phyloP scores from a whole-genome alignment of 805 yeast genomes.

The Starmerella ratchasimensis region DNA sequence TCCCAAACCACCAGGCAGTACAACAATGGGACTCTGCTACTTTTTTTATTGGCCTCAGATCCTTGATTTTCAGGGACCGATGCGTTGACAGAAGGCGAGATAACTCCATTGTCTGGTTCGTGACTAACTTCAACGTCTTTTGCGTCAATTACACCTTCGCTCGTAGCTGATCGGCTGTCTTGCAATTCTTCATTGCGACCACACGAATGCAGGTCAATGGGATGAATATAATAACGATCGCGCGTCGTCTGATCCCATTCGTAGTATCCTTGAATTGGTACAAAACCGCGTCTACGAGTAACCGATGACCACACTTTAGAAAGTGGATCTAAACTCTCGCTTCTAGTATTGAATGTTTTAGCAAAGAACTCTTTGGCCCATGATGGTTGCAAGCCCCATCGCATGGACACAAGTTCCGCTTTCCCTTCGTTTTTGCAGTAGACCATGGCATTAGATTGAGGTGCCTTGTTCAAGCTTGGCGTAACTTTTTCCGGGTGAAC shows the following conservation, averaged over 20 bases:
- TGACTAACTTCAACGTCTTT: no score
- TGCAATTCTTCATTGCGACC: no score
- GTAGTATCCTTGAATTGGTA: slow-evolving; percentile 72
- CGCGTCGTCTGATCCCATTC: slow-evolving; percentile 55
- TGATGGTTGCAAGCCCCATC: slow-evolving; percentile 66
- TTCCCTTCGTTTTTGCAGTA: neutral
- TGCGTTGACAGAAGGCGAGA: no score
- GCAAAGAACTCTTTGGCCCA: slow-evolving; percentile 19
- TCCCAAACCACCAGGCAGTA: slow-evolving; percentile 52
- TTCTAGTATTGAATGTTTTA: slow-evolving; percentile 52
- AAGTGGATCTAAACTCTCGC: slow-evolving; percentile 40
- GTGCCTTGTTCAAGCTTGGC: slow-evolving; percentile 12
- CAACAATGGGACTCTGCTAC: no score
- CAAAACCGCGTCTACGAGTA: slow-evolving; percentile 46
- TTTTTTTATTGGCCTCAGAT: no score
- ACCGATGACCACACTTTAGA: slow-evolving; percentile 46
- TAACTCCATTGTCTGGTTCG: no score
- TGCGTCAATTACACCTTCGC: no score
- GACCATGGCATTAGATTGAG: slow-evolving; percentile 9
- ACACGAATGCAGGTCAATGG: no score
- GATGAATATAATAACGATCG: slow-evolving; percentile 51
- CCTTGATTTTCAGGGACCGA: no score
- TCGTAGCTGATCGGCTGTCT: no score
- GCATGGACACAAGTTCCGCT: slow-evolving; percentile 32
- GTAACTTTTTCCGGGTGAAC: neutral